Percentiles rank a stretch among this genome's conserved stretches.
phyloP scores from a whole-genome alignment of 208 protist genomes.

The Angomonas deanei region DNA sequence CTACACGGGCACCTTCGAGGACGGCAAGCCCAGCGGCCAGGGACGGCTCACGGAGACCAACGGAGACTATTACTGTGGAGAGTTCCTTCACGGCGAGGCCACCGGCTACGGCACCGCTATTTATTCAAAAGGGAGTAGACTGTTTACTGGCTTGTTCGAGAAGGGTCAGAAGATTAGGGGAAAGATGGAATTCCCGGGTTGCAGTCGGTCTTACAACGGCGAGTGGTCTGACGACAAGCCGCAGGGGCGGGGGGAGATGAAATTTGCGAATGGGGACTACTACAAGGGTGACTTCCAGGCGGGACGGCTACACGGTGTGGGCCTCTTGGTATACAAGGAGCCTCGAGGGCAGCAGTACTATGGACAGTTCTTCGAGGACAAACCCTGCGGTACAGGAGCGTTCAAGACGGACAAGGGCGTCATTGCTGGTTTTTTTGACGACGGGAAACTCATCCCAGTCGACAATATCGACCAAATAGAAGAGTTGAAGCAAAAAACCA shows the following conservation, averaged over 20 bases:
- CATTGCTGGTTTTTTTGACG: constrained; percentile 31
- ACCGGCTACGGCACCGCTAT: constrained; percentile 32
- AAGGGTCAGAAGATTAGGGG: constrained; percentile 34
- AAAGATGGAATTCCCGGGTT: constrained; percentile 31
- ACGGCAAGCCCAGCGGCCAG: constrained; percentile 41
- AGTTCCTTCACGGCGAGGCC: constrained; percentile 38
- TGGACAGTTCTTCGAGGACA: constrained; percentile 47
- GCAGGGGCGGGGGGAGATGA: constrained; percentile 36
- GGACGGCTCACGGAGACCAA: constrained; percentile 36
- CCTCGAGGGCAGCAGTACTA: constrained; percentile 37
- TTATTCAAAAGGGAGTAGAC: constrained; percentile 21
- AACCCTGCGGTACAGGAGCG: constrained; percentile 48
- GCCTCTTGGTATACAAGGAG: constrained; percentile 26
- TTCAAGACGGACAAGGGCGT: constrained; percentile 10
- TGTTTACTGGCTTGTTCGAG: constrained; percentile 27
- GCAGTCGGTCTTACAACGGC: constrained; percentile 35
- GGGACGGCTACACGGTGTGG: constrained; percentile 44
- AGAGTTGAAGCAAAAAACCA: constrained; percentile 15
- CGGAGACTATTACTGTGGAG: constrained; percentile 60
- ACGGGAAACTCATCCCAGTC: constrained; percentile 19
- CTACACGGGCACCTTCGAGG: constrained; percentile 43
- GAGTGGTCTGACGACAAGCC: constrained; percentile 46
- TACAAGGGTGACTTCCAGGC: constrained; percentile 44
- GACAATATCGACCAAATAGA: constrained; percentile 14
- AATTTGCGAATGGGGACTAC: constrained; percentile 51